These are phyloP conservation scores for Ogataea henricii DNA, from an alignment of 805 yeast genomes.

Conservation along the genomic window DNA sequence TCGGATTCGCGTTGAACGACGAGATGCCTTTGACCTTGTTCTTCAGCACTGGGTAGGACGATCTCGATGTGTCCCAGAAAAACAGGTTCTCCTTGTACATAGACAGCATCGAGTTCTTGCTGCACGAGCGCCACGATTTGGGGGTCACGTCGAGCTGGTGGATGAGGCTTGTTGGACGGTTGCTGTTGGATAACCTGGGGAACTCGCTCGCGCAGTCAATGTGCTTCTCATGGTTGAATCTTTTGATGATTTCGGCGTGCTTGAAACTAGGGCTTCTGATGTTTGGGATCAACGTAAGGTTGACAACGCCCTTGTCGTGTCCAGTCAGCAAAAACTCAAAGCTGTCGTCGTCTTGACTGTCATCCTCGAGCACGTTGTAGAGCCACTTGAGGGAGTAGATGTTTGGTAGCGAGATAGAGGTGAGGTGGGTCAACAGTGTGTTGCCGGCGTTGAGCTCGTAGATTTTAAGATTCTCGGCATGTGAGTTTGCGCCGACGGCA, in stretches of 20 bases:
- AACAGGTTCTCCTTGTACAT: slow-evolving; percentile 70
- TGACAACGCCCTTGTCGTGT: slow-evolving; percentile 72
- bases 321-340: slow-evolving; percentile 62
- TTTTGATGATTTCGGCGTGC: slow-evolving; percentile 71
- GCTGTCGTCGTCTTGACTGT: slow-evolving; percentile 24
- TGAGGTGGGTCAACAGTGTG: slow-evolving; percentile 53
- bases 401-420: slow-evolving; percentile 59
- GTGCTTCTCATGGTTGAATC: slow-evolving; percentile 79
- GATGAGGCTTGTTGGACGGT: slow-evolving; percentile 30
- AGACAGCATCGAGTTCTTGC: slow-evolving; percentile 53
- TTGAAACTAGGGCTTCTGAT: slow-evolving; percentile 37
- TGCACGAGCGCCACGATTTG: slow-evolving; percentile 43
- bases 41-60: slow-evolving; percentile 59
- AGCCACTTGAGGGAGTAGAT: slow-evolving; percentile 58
- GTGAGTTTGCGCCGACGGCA: slow-evolving; percentile 55
- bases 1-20: slow-evolving; percentile 50
- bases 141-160: slow-evolving; percentile 41
- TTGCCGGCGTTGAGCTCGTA: slow-evolving; percentile 46
- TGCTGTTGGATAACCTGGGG: slow-evolving; percentile 32
- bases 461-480: slow-evolving; percentile 49
- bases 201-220: slow-evolving; percentile 36
- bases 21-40: slow-evolving; percentile 52
- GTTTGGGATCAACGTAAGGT: slow-evolving; percentile 67
- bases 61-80: slow-evolving; percentile 70
- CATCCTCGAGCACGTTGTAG: slow-evolving; percentile 26